These are phyloP conservation scores for Penicillium thymicola DNA, from an alignment of 2,329 filamentous ascomycete species.

Conservation along the genomic window DNA sequence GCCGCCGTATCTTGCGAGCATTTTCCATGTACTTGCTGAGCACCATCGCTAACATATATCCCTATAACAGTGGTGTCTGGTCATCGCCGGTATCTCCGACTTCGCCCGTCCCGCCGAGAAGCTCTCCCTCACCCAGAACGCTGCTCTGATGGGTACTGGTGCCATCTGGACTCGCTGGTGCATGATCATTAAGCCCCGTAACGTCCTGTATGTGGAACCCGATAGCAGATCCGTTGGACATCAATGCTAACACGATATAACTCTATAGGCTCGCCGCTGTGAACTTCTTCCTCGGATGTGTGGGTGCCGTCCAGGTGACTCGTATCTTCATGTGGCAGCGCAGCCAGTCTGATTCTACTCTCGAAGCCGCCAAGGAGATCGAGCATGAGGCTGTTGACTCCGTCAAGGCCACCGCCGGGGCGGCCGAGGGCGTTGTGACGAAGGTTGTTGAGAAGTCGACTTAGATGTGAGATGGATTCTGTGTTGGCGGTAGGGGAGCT, in stretches of 20 bases:
- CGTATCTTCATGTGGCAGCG: conserved; percentile 67
- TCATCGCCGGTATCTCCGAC: conserved; percentile 88
- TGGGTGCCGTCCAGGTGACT: conserved; percentile 76
- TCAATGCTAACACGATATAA: conserved; percentile 8
- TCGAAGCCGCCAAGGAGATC: conserved; percentile 40
- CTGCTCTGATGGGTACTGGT: conserved; percentile 83
- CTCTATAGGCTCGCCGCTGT: conserved; percentile 73
- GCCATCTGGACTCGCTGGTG: conserved; percentile 99
- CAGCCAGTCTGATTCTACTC: conserved; percentile 52
- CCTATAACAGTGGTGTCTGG: conserved; percentile 72
- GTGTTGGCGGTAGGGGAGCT: not conserved
- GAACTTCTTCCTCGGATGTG: conserved; percentile 94
- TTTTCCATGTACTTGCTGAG: not conserved
- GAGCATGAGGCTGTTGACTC: conserved; percentile 36
- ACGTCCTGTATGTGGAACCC: conserved; percentile 67
- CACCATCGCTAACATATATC: conserved; percentile 4
- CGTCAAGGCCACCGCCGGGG: conserved; percentile 32
- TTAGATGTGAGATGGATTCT: conserved; percentile 9
- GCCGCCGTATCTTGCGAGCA: no score
- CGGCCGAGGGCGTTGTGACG: conserved; percentile 36
- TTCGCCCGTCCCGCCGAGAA: conserved; percentile 87
- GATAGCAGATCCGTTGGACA: not conserved
- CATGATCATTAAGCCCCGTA: conserved; percentile 91
- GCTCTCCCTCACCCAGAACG: conserved; percentile 90
- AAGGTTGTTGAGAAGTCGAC: conserved; percentile 26